Evolutionary conservation across 202 grass and related monocot species (phyloP).

Genomic region (Panicum virgatum): DNA sequence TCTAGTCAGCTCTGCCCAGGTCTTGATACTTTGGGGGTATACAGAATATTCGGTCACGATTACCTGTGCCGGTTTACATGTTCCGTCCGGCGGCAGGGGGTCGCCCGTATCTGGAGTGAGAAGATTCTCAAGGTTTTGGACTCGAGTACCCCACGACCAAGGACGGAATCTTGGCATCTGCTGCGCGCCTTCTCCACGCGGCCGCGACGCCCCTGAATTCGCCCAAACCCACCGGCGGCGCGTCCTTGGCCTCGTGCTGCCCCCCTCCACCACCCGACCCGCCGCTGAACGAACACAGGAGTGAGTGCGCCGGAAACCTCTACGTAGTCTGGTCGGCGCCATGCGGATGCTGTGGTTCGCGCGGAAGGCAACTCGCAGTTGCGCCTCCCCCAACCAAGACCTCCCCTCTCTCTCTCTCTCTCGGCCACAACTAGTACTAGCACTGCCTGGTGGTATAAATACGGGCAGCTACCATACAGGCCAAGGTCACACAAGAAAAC

Average conservation of each 20-base stretch:
- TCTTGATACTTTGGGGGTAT: neutral
- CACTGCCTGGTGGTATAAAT: neutral
- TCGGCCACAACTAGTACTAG: neutral
- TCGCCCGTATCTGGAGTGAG: too few relatives aligned
- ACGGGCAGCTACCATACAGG: neutral
- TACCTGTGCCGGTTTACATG: neutral
- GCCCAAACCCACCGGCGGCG: conserved; percentile 8
- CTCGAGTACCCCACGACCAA: neutral
- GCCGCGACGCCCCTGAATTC: neutral
- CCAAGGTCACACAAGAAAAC: conserved; percentile 3
- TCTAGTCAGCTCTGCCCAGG: neutral
- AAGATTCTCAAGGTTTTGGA: conserved; percentile 27
- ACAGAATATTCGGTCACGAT: too few relatives aligned
- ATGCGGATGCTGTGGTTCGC: neutral
- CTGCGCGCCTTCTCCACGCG: neutral
- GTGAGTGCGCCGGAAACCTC: neutral
- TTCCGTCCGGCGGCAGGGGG: too few relatives aligned
- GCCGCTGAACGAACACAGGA: conserved; percentile 9
- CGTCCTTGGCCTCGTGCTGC: neutral
- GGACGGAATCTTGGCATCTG: neutral
- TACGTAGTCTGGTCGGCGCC: neutral
- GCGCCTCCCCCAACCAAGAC: conserved; percentile 21
- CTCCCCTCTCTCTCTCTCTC: neutral
- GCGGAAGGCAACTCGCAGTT: neutral
- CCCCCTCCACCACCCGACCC: too few relatives aligned